Conservation (phyloP, 352 stramenopile genomes). For the Globisporangium nunn region DNA sequence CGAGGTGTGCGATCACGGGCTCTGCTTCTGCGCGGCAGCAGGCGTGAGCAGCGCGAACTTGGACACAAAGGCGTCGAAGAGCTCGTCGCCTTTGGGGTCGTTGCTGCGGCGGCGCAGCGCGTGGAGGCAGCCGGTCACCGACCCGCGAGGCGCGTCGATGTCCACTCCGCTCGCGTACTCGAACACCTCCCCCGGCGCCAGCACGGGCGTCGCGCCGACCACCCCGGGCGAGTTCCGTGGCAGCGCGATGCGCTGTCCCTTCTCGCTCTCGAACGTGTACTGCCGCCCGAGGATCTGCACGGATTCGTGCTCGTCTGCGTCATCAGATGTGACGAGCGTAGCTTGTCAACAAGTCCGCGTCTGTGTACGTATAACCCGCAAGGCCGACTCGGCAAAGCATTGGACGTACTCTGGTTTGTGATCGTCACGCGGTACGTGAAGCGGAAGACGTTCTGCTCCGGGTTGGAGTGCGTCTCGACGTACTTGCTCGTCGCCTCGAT, state of each 20-base stretch:
- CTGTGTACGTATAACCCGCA: too few relatives aligned
- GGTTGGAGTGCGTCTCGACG: conserved; percentile 44
- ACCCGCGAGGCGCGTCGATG: conserved; percentile 55
- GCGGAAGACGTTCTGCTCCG: conserved; percentile 42
- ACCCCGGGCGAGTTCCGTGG: conserved; percentile 61
- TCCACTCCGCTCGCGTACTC: conserved; percentile 76
- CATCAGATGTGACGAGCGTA: not conserved
- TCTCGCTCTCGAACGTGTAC: conserved; percentile 72
- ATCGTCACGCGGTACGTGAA: conserved; percentile 79
- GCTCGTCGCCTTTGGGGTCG: conserved; percentile 22
- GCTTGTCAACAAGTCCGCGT: not conserved
- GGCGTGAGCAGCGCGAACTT: conserved; percentile 48
- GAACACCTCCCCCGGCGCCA: conserved; percentile 65
- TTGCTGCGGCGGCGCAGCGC: conserved; percentile 25
- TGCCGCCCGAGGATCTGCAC: conserved; percentile 72
- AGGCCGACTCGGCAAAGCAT: not conserved
- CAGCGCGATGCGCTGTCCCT: conserved; percentile 47
- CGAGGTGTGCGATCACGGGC: not conserved
- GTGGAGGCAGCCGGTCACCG: conserved; percentile 63
- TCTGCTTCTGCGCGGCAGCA: conserved; percentile 2
- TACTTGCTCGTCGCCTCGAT: conserved; percentile 75
- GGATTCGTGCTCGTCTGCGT: conserved; percentile 31
- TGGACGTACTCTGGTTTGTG: conserved; percentile 55
- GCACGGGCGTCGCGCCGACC: conserved; percentile 54
- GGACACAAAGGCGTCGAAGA: conserved; percentile 67